Evolutionary conservation across 2,329 filamentous ascomycete species (phyloP).

Genomic region (Nemania serpens): DNA sequence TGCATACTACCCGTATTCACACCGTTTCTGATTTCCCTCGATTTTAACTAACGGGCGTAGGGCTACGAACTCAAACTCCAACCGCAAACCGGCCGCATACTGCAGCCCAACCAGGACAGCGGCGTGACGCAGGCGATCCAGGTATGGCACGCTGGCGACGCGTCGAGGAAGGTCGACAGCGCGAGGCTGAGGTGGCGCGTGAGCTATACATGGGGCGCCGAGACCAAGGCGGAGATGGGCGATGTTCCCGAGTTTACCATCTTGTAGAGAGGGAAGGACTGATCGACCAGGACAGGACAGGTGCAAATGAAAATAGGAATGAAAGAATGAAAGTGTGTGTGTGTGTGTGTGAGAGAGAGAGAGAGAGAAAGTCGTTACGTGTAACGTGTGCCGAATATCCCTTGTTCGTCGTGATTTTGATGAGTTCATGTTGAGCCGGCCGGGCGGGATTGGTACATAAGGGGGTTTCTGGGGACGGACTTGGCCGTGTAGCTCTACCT

Average conservation of each 20-base stretch:
- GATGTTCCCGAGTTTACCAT: slow-evolving; percentile 81
- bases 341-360: too few relatives aligned
- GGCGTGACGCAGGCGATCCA: slow-evolving; percentile 84
- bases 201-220: slow-evolving; percentile 72
- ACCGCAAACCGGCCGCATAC: slow-evolving; percentile 79
- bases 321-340: neutral
- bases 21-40: neutral
- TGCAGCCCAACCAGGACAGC: slow-evolving; percentile 71
- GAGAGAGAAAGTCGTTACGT: neutral
- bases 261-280: slow-evolving; percentile 49
- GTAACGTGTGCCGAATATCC: too few relatives aligned
- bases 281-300: too few relatives aligned
- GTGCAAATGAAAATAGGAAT: neutral
- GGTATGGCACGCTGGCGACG: slow-evolving; percentile 73
- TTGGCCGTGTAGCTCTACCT: too few relatives aligned
- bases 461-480: too few relatives aligned
- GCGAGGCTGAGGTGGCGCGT: slow-evolving; percentile 91
- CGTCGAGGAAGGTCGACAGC: slow-evolving; percentile 69
- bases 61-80: slow-evolving; percentile 80
- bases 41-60: slow-evolving; percentile 49
- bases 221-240: slow-evolving; percentile 77
- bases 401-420: too few relatives aligned
- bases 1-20: slow-evolving; percentile 4
- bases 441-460: too few relatives aligned
- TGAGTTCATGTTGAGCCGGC: too few relatives aligned